These are phyloP conservation scores for Immersiella caudata DNA, from an alignment of 495 filamentous ascomycete genomes.

Conservation along the genomic window DNA sequence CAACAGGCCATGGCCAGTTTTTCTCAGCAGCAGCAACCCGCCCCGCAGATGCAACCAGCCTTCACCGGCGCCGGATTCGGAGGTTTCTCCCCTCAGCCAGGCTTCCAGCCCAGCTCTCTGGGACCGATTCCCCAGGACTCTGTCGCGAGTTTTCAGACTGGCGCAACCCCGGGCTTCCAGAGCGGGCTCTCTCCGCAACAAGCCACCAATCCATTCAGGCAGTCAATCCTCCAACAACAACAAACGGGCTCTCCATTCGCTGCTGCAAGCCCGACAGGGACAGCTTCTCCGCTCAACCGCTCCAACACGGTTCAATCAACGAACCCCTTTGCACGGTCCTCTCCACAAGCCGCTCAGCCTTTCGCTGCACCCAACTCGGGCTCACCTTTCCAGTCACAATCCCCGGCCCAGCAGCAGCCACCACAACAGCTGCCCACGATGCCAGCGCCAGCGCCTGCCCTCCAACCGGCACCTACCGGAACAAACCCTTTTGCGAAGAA, in stretches of 20 bases:
- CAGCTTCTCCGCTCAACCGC: conserved; percentile 26
- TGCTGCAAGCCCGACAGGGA: conserved; percentile 20
- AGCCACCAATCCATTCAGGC: conserved; percentile 84
- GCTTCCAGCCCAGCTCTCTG: conserved; percentile 55
- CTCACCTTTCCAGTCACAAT: conserved; percentile 54
- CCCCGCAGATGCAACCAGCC: conserved; percentile 48
- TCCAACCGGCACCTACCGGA: conserved; percentile 66
- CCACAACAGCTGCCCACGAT: conserved; percentile 16
- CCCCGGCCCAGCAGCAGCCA: conserved; percentile 45
- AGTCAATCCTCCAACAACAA: conserved; percentile 70
- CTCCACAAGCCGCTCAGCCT: conserved; percentile 52
- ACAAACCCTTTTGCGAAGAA: conserved; percentile 72
- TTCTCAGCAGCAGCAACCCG: conserved; percentile 46
- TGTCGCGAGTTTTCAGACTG: conserved; percentile 53
- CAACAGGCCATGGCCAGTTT: conserved; percentile 42
- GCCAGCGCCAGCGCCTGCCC: conserved; percentile 43
- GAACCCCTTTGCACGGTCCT: conserved; percentile 78
- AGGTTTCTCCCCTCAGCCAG: conserved; percentile 72
- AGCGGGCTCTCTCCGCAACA: conserved; percentile 57
- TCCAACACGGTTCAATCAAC: conserved; percentile 66
- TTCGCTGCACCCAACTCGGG: conserved; percentile 49
- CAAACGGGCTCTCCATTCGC: conserved; percentile 48
- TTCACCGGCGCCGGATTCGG: conserved; percentile 87
- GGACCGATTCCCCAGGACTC: conserved; percentile 69
- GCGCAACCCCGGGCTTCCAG: conserved; percentile 40